Base-by-base conservation (phyloP, 1,284 basidiomycete species). In the Boletellus deceptivus region DNA sequence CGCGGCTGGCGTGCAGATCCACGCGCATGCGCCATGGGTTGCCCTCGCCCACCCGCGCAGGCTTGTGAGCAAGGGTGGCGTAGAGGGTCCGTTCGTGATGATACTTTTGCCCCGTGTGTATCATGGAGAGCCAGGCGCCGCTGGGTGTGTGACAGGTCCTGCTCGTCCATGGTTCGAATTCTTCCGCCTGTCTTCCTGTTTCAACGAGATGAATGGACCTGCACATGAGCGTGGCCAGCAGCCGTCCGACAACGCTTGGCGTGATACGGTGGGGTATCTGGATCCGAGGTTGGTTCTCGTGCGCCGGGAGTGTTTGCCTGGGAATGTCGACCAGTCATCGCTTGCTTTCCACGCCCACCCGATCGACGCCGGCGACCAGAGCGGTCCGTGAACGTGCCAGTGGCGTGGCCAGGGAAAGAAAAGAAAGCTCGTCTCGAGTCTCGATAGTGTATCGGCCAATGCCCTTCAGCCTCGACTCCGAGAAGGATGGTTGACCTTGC, bases 161-260 rank as follows among this genome's bases (percentile, higher is more conserved):
- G 31, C 40, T 38, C 13, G 46, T 29, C 24, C 4, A 34, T 29
- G 41, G 29, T 61, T 53, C 49, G 42, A 51, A 37, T 55, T 65
- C 55, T 52, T 47, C 50, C 37, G 49, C 29, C 29, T 29, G 41
- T 46, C 46, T 47, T 45, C 43, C 38, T 58, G 62, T 59, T 57
- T 67, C 60, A 61, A 22, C 44, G 35, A 53, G 45, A 64, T 66
- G 64, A 63, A 64, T 40, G 31, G 37, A 40, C 27, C 35, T 22
- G 43, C 6, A 48, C 41, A 47, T 53, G 56, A 37, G 22, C 42
- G 43, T 59, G 59, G 3, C 25, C n/a, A n/a, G n/a, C n/a, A n/a
- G n/a, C n/a, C n/a, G 22, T 20, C 20, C 25, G 17, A 20, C 55
- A 20, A 47, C 60, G 54, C 60, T 48, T n/a, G 50, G 37, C 33